phyloP scores from a whole-genome alignment of 805 yeast genomes.

The Candida easanensis region DNA sequence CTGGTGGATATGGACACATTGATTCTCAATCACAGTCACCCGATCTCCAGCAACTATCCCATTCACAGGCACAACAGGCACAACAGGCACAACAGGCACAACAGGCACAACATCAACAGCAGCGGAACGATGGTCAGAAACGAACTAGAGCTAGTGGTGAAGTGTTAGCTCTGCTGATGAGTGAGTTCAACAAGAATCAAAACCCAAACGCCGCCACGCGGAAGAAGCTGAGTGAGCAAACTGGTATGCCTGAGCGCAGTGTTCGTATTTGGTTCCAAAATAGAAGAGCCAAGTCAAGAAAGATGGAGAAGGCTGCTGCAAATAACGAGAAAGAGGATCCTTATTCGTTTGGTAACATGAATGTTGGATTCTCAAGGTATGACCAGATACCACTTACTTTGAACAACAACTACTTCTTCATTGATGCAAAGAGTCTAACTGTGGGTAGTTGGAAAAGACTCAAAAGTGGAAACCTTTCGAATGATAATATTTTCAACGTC shows the following conservation, averaged over 20 bases:
- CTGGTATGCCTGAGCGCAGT: constrained; percentile 83
- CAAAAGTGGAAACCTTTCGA: constrained; percentile 54
- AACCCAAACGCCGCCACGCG: constrained; percentile 75
- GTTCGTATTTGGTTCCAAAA: constrained; percentile 95
- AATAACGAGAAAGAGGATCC: constrained; percentile 20
- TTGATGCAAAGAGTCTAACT: constrained; percentile 64
- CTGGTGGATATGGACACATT: background rate
- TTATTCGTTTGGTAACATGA: constrained; percentile 9
- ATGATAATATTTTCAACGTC: constrained; percentile 36
- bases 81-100: no score
- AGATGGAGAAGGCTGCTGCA: constrained; percentile 49
- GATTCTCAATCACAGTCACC: constrained; percentile 10
- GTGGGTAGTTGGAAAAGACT: constrained; percentile 83
- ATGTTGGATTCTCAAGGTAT: constrained; percentile 27
- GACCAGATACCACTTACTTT: constrained; percentile 49
- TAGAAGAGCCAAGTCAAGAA: constrained; percentile 74
- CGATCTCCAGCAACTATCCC: no score
- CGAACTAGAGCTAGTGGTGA: constrained; percentile 80
- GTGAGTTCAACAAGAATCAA: constrained; percentile 68
- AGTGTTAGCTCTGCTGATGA: constrained; percentile 62
- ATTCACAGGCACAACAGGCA: background rate
- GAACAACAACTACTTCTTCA: constrained; percentile 65
- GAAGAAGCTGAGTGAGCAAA: constrained; percentile 62
- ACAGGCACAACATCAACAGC: constrained; percentile 4
- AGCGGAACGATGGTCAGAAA: constrained; percentile 31